Base-by-base conservation (phyloP, 1,284 basidiomycete genomes). In the Volvariella surrecta region DNA sequence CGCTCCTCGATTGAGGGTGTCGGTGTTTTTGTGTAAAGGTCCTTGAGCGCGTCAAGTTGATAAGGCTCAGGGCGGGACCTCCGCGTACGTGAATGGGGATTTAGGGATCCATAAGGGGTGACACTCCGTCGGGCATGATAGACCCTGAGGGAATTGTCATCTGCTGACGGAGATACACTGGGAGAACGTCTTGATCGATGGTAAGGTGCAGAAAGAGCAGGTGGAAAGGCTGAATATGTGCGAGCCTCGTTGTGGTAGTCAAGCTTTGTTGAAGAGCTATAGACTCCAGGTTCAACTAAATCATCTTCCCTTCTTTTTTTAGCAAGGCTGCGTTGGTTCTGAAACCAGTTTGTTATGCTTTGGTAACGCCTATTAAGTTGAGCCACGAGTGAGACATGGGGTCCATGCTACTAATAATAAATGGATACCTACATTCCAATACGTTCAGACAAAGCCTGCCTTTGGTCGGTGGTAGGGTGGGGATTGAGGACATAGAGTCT, bases 281-380 rank as follows among this genome's bases (percentile, higher is more conserved):
- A 47, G 43, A 49, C 45, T 32, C 56, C 46, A 2, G 55, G 51
- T 17, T 48, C 54, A 17, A 67, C 66, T 22, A 55, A 53, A 24
- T 66, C 60, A 45, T 73, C 78, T 49, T 82, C 79, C 50, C 66
- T 71, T 51, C 73, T 74, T 62, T 79, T 82, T 65, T 77, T 82
- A 32, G 79, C 75, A 52, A 81, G 71, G 57, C 78, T 83, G 54
- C 79, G 79, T 58, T 87, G 83, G 55, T 86, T 85, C 68, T 86
- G 83, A 60, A 88, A 87, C 85, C 84, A 87, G 57, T 86, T 86
- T 2, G 79, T 84, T 48, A 88, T 76, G 47, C 76, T 83, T 61
- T 83, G 76, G 62, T 82, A 73, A 50, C 74, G 78, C 82, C 83
- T 87, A 53, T 40, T 49, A 56, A 54, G 44, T 55, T 49, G 43